Base-by-base conservation (phyloP, 2,329 filamentous ascomycete genomes). In the Trichoderma koningii region DNA sequence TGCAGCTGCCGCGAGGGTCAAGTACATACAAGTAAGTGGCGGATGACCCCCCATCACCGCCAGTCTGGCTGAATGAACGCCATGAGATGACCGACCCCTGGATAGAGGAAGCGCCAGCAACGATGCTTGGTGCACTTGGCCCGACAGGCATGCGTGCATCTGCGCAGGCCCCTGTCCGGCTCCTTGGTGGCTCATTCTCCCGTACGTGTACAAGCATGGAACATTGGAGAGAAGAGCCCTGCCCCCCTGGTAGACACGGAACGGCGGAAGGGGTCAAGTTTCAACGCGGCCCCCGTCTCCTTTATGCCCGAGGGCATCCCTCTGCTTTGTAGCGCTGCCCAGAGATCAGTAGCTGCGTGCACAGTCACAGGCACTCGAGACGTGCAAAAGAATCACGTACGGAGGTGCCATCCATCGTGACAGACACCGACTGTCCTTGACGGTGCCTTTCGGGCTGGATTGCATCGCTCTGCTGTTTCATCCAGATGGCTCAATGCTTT, bases 31-130 rank as follows among this genome's bases (percentile, higher is more conserved):
- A 23, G 21, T 21, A 61, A 14, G 26, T 15, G 34, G 45, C 47
- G 59, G 59, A 47, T 38, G 14, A 50, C 28, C 7, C 7, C 23
- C 34, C 59, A 62, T 62, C 59, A 62, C 59, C 59, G 59, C 59
- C 59, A 62, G 48, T 62, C 59, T 62, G 59, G 38, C 50, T 44
- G 48, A 23, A 48, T 17, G 41, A 19, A 34, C 21, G 41, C 38
- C 48, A 45, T 45, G 12, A 44, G 34, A 38, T 38, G 34, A 9
- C 34, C 34, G 34, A 38, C 34, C 34, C 34, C 34, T 62, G 44
- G 55, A 1, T 34, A 59, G 38, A 30, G 14, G 23, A 45, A 41
- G 14, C 2, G 23, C 47, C 41, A 7, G 52, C 23, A 50, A 50
- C 56, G 56, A 47, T 14, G 42, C 56, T 17, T 17, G 21, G 21